Evolutionary conservation across 2,329 filamentous ascomycete genomes (phyloP), one percentile per base, ranked within the genome.

Genomic region (Fusarium protoensiforme): DNA sequence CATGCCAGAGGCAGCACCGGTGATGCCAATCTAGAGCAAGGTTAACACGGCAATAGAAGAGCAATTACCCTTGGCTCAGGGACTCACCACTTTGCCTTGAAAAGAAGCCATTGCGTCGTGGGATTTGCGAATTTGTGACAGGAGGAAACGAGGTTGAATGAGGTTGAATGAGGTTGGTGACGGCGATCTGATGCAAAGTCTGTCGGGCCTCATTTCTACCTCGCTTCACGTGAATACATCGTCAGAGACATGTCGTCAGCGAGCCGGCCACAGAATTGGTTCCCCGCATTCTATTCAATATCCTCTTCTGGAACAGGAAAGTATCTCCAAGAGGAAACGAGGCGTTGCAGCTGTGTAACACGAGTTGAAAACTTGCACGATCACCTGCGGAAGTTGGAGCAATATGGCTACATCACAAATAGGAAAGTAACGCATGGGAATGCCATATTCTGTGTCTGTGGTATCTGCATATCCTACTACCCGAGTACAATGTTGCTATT

Each of bases 1-100:
- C 56, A 77, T 77, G 0, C 75, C 74, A 0, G 67, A 72, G 1
- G 61, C 75, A n/a, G 72, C 75, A 8, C 75, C 75, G 2, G 75
- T 77, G 2, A 74, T 60, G 5, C 65, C 72, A 11, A 74, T 59
- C 71, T 73, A 6, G 27, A 6, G 46, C 27, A 20, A 29, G 11
- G 48, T 53, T 33, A 53, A 22, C 18, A 10, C 11, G 16, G 6
- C 9, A 4, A 5, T 1, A 11, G 11, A 10, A 7, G 7, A 10
- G 11, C 4, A 36, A 38, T 27, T 38, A 2, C 10, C 6, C 11
- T 10, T 18, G 16, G 8, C 10, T 18, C n/a, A 38, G 11, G 16
- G 0, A 43, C 71, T 5, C 20, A 71, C 71, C 0, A 68, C 43
- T 31, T 71, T 73, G 7, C 33, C 67, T 16, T 67, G 14, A 0